These are phyloP conservation scores for Solanum dulcamara DNA, from an alignment of 257 asterid species.

Conservation along the genomic window DNA sequence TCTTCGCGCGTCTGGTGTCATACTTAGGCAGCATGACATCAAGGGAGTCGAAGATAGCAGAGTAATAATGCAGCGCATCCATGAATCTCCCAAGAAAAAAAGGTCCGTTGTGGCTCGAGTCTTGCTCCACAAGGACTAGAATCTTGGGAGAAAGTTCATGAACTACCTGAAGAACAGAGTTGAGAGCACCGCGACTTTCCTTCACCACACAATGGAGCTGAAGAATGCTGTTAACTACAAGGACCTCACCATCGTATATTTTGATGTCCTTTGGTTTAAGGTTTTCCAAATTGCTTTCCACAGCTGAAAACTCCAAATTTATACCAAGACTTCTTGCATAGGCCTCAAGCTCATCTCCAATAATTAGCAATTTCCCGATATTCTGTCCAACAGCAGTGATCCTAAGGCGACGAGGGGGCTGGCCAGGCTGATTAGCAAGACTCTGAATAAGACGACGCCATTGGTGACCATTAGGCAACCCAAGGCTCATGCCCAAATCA, in stretches of 20 bases:
- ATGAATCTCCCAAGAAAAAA: conserved; percentile 72
- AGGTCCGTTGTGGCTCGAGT: conserved; percentile 82
- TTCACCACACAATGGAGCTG: conserved; percentile 81
- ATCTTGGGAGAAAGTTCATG: conserved; percentile 56
- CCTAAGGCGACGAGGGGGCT: conserved; percentile 25
- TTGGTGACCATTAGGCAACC: conserved; percentile 58
- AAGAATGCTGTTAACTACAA: conserved; percentile 55
- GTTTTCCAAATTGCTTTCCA: conserved; percentile 49
- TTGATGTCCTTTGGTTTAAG: conserved; percentile 34
- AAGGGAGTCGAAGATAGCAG: conserved; percentile 70
- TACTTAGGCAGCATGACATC: conserved; percentile 69
- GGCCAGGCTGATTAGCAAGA: conserved; percentile 31
- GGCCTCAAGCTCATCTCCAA: conserved; percentile 51
- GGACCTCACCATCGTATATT: conserved; percentile 37
- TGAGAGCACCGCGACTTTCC: conserved; percentile 69
- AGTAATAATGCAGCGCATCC: conserved; percentile 72
- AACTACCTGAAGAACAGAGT: conserved; percentile 48
- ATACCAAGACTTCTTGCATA: conserved; percentile 34
- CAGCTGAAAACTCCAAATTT: conserved; percentile 34
- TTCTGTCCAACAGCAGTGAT: conserved; percentile 55
- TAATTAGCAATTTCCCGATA: conserved; percentile 14
- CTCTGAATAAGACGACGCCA: conserved; percentile 51
- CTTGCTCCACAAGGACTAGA: conserved; percentile 63
- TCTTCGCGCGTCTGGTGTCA: conserved; percentile 63
- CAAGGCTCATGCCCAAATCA: conserved; percentile 72